Evolutionary conservation across 305 asterid species (phyloP).

Genomic region (Salvia sclarea): DNA sequence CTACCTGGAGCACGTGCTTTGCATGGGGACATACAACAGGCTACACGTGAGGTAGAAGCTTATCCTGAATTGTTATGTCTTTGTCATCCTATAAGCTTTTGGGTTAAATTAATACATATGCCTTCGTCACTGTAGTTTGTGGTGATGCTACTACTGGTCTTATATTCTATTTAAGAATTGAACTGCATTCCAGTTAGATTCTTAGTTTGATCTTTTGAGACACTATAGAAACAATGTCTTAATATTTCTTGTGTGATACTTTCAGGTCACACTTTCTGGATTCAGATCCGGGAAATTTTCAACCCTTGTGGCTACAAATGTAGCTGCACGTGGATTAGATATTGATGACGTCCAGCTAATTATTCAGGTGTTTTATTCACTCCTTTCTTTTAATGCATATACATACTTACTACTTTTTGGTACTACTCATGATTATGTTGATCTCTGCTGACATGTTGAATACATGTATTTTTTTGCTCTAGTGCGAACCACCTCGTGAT

Average conservation of each 20-base stretch:
- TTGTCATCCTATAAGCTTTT: too few relatives aligned
- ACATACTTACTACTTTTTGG: neutral
- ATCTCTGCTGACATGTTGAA: neutral
- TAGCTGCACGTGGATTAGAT: slow-evolving; percentile 93
- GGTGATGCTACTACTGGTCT: neutral
- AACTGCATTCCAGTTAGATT: neutral
- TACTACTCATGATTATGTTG: neutral
- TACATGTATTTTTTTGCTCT: slow-evolving; percentile 30
- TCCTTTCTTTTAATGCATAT: neutral
- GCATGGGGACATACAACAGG: slow-evolving; percentile 98
- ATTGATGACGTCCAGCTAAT: slow-evolving; percentile 88
- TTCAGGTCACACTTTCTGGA: slow-evolving; percentile 81
- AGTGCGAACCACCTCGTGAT: slow-evolving; percentile 98
- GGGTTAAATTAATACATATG: neutral
- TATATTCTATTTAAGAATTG: neutral
- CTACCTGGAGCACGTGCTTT: slow-evolving; percentile 94
- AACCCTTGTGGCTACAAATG: slow-evolving; percentile 90
- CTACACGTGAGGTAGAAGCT: slow-evolving; percentile 80
- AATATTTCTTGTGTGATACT: slow-evolving; percentile 7
- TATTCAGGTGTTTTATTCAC: slow-evolving; percentile 59
- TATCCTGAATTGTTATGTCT: slow-evolving; percentile 10
- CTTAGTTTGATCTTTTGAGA: neutral
- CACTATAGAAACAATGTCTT: neutral
- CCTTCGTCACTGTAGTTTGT: neutral
- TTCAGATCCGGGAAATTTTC: slow-evolving; percentile 90